Percentiles rank a stretch among this genome's conserved stretches.
These are phyloP conservation scores for Aspergillus carbonarius DNA, from an alignment of 2,329 filamentous ascomycete species.

Conservation along the genomic window DNA sequence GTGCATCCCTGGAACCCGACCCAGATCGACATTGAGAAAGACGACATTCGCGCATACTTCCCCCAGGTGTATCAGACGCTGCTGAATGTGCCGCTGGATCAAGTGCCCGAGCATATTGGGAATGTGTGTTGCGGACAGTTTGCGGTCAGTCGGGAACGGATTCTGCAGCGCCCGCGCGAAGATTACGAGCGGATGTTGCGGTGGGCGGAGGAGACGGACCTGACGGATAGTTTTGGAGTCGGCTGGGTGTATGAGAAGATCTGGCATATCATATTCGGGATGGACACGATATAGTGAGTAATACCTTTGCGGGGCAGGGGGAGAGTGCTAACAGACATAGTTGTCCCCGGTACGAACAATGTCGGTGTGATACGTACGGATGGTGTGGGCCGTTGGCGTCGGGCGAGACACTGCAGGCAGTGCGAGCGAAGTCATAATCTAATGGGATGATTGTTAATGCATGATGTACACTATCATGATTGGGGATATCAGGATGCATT, in stretches of 20 bases:
- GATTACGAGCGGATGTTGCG: constrained; percentile 35
- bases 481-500: neutral
- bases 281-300: constrained; percentile 27
- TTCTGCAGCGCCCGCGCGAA: constrained; percentile 24
- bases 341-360: constrained; percentile 31
- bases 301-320: neutral
- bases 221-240: constrained; percentile 31
- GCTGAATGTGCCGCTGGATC: constrained; percentile 22
- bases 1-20: constrained; percentile 31
- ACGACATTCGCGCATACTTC: constrained; percentile 27
- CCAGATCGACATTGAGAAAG: constrained; percentile 22
- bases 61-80: constrained; percentile 28
- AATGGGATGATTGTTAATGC: constrained; percentile 7
- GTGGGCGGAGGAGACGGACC: constrained; percentile 32
- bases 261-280: constrained; percentile 36
- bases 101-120: constrained; percentile 30
- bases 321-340: constrained; percentile 11
- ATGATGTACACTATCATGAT: constrained; percentile 11
- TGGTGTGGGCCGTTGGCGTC: constrained; percentile 32
- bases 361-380: constrained; percentile 31
- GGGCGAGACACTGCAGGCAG: constrained; percentile 28
- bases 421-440: constrained; percentile 12
- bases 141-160: constrained; percentile 32
- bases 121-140: constrained; percentile 39
- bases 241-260: constrained; percentile 35